Percentiles rank a stretch among this genome's conserved stretches.
Conservation (phyloP, 2,329 filamentous ascomycete species). For the Colletotrichum destructivum region DNA sequence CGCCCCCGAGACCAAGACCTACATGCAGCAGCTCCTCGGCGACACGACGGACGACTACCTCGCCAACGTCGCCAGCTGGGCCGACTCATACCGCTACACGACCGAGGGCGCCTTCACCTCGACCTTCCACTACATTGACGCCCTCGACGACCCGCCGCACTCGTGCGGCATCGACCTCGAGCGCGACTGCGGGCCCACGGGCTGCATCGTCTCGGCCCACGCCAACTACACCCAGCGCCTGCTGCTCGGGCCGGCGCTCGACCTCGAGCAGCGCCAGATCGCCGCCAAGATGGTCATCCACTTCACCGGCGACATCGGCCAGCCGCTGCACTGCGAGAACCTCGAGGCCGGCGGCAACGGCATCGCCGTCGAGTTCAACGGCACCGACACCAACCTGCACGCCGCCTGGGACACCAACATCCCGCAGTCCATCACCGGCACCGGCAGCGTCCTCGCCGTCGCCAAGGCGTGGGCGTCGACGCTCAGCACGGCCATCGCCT, state of each 20-base stretch:
- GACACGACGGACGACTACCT: slow-evolving; percentile 63
- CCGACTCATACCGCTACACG: slow-evolving; percentile 44
- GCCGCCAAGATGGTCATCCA: slow-evolving; percentile 45
- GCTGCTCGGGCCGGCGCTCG: slow-evolving; percentile 61
- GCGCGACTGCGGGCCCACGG: slow-evolving; percentile 42
- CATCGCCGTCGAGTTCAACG: slow-evolving; percentile 68
- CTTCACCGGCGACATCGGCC: slow-evolving; percentile 42
- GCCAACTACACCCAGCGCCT: slow-evolving; percentile 47
- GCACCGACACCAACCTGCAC: slow-evolving; percentile 70
- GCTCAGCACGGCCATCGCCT: slow-evolving; percentile 54
- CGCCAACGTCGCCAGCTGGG: slow-evolving; percentile 59
- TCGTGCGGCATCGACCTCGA: slow-evolving; percentile 42
- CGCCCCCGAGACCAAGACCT: slow-evolving; percentile 51
- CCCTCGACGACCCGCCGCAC: slow-evolving; percentile 40
- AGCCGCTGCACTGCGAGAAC: slow-evolving; percentile 44
- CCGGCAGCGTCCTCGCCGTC: slow-evolving; percentile 52
- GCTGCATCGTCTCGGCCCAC: slow-evolving; percentile 43
- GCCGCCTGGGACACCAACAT: slow-evolving; percentile 74
- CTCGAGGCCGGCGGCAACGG: slow-evolving; percentile 42
- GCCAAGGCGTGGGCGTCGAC: slow-evolving; percentile 57
- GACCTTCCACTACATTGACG: slow-evolving; percentile 43
- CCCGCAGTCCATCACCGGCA: slow-evolving; percentile 61
- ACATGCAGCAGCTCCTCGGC: slow-evolving; percentile 50
- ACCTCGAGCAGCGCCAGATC: slow-evolving; percentile 42
- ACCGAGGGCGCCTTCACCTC: slow-evolving; percentile 43